Percentiles rank a stretch among this genome's conserved stretches.
Evolutionary conservation across 176 grass and related monocot genomes (phyloP).

Genomic region (Rhynchospora breviuscula): DNA sequence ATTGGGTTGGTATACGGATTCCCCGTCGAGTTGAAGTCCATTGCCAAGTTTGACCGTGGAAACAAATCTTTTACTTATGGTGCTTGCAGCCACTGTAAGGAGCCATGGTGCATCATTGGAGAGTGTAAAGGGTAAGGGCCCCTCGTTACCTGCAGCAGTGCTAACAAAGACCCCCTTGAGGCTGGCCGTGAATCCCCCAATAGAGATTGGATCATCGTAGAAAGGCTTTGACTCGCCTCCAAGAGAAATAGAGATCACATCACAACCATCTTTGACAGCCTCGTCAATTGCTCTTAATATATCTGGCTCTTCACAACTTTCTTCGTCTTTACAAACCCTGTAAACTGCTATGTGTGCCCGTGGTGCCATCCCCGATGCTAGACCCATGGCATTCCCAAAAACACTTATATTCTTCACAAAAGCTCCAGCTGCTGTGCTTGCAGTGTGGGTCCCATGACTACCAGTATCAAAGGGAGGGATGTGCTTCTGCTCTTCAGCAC

Average conservation of each 20-base stretch:
- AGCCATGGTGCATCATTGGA: slow-evolving; percentile 25
- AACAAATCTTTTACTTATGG: slow-evolving; percentile 35
- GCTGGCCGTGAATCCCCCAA: slow-evolving; percentile 12
- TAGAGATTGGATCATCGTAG: slow-evolving; percentile 26
- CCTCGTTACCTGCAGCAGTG: slow-evolving; percentile 17
- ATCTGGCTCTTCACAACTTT: slow-evolving; percentile 30
- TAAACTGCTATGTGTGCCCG: slow-evolving; percentile 55
- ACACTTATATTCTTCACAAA: slow-evolving; percentile 26
- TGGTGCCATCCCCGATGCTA: slow-evolving; percentile 47
- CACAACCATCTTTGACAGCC: slow-evolving; percentile 47
- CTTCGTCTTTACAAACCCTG: slow-evolving; percentile 25
- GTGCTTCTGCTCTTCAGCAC: neutral
- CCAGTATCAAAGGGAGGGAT: neutral
- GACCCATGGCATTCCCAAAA: neutral
- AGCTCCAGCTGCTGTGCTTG: slow-evolving; percentile 50
- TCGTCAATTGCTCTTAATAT: slow-evolving; percentile 41
- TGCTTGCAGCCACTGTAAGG: slow-evolving; percentile 27
- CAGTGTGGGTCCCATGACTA: slow-evolving; percentile 58
- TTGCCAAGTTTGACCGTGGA: slow-evolving; percentile 47
- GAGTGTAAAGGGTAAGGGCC: slow-evolving; percentile 12
- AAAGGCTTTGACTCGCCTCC: slow-evolving; percentile 31
- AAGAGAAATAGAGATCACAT: slow-evolving; percentile 60
- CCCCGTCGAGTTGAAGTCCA: slow-evolving; percentile 32
- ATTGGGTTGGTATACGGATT: slow-evolving; percentile 16
- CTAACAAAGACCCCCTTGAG: slow-evolving; percentile 22